These are phyloP conservation scores for Pythium utonaiense DNA, from an alignment of 352 stramenopile genomes.

Conservation along the genomic window DNA sequence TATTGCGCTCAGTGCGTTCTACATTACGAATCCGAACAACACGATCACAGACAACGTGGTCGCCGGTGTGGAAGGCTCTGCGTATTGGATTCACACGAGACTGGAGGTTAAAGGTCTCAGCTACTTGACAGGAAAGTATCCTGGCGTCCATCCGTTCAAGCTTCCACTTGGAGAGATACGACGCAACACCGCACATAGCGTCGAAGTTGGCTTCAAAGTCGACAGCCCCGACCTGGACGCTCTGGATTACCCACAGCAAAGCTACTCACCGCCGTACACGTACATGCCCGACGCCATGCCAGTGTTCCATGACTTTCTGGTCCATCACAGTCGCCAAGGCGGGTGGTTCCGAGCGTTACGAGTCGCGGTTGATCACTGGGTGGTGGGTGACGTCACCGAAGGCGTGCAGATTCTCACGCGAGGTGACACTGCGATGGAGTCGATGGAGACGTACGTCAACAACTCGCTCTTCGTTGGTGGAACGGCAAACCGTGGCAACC, in stretches of 20 bases:
- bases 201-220: conserved; percentile 29
- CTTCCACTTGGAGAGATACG: conserved; percentile 22
- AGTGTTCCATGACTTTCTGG: conserved; percentile 27
- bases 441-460: conserved; percentile 28
- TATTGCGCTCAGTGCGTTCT: conserved; percentile 32
- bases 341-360: conserved; percentile 35
- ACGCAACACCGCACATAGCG: conserved; percentile 28
- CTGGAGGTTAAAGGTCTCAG: conserved; percentile 29
- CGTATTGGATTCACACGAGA: conserved; percentile 47
- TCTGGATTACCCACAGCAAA: conserved; percentile 23
- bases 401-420: conserved; percentile 35
- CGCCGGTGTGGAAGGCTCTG: conserved; percentile 36
- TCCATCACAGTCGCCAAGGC: conserved; percentile 36
- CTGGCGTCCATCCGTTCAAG: conserved; percentile 26
- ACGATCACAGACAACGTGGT: conserved; percentile 41
- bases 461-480: conserved; percentile 40
- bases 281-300: conserved; percentile 30
- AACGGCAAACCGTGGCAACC: conserved; percentile 38
- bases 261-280: conserved; percentile 27
- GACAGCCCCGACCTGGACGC: conserved; percentile 32
- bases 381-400: conserved; percentile 33
- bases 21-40: conserved; percentile 54
- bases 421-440: conserved; percentile 26
- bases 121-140: conserved; percentile 26
- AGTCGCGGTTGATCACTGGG: conserved; percentile 30